A percentile compares a stretch with the other conserved stretches of the same genome.
Conservation (phyloP, 208 protist genomes). For the Sergeia podlipaevii region DNA sequence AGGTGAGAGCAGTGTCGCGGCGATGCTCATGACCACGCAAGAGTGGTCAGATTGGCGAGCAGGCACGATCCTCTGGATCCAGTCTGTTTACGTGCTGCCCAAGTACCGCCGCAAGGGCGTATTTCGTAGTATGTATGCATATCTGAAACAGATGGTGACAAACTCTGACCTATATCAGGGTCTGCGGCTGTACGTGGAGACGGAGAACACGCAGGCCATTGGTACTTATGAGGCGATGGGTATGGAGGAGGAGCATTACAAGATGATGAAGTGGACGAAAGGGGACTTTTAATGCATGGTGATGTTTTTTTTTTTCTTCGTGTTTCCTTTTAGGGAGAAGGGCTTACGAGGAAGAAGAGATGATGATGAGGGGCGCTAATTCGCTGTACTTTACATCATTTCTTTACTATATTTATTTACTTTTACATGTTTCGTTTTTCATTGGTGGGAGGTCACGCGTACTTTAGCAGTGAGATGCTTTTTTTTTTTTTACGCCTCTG, state of each 20-base stretch:
- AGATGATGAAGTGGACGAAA: constrained; percentile 80
- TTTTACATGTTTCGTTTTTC: no score
- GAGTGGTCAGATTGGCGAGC: constrained; percentile 77
- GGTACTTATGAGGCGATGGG: constrained; percentile 40
- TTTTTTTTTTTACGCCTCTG: no score
- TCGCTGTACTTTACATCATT: no score
- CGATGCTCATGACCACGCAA: constrained; percentile 62
- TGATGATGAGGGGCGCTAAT: no score
- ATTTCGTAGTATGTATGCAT: constrained; percentile 38
- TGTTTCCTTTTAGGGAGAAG: background rate
- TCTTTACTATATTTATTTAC: no score
- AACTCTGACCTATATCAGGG: constrained; percentile 34
- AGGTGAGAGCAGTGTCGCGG: constrained; percentile 16
- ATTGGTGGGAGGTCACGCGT: no score
- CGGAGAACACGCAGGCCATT: constrained; percentile 36
- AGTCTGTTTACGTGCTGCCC: constrained; percentile 53
- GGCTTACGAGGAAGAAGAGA: background rate
- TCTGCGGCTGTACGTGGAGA: constrained; percentile 61
- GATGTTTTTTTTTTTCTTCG: background rate
- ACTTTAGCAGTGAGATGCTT: no score
- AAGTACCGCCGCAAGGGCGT: constrained; percentile 36
- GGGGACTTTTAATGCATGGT: constrained; percentile 13
- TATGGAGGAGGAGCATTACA: constrained; percentile 61
- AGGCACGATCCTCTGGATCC: constrained; percentile 54
- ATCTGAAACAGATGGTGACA: constrained; percentile 39